These are phyloP conservation scores for Acanthamoeba royreba DNA, from an alignment of 208 protist species.

Conservation along the genomic window DNA sequence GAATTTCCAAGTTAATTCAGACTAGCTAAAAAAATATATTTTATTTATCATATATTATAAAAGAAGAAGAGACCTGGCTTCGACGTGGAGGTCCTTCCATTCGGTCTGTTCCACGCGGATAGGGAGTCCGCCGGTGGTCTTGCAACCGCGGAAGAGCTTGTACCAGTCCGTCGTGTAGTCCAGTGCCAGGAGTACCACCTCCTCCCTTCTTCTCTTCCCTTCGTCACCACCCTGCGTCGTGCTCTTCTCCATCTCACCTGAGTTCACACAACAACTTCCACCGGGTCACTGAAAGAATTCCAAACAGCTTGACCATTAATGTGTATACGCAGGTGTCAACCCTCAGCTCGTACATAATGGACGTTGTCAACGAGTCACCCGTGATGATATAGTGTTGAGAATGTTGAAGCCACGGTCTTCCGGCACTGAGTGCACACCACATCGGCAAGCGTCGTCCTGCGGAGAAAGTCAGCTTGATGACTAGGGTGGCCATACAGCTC, in stretches of 20 bases:
- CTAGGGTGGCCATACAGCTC: too few species aligned
- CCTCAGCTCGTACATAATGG: too few species aligned
- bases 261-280: not conserved
- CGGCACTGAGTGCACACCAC: too few species aligned
- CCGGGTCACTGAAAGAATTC: not conserved
- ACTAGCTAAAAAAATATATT: not conserved
- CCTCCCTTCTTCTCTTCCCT: not conserved
- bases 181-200: not conserved
- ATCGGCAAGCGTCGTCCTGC: too few species aligned
- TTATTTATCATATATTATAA: not conserved
- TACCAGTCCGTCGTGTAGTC: conserved; percentile 50
- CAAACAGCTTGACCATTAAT: too few species aligned
- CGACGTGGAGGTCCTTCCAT: conserved; percentile 46
- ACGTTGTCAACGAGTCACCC: too few species aligned
- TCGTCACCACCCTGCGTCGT: not conserved
- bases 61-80: not conserved
- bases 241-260: not conserved
- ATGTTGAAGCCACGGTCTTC: too few species aligned
- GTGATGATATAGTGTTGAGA: too few species aligned
- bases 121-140: not conserved
- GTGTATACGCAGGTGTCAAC: too few species aligned
- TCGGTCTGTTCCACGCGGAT: conserved; percentile 40
- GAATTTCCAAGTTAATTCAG: not conserved
- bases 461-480: too few species aligned
- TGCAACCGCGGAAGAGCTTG: not conserved